phyloP scores from a whole-genome alignment of 2,329 filamentous ascomycete species.

The Aspergillus piperis region DNA sequence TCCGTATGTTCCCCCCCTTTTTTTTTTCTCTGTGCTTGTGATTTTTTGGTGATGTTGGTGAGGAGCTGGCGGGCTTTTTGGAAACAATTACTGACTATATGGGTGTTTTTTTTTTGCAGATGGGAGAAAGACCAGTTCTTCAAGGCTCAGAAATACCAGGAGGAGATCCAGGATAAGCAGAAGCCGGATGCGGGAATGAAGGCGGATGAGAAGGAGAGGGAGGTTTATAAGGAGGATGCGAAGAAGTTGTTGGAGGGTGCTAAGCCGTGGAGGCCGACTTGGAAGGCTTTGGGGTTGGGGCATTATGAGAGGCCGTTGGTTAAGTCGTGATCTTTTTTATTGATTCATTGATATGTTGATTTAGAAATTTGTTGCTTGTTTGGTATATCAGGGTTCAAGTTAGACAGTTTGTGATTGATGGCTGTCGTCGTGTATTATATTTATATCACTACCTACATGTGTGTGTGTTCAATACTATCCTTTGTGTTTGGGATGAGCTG shows the following conservation, averaged over 20 bases:
- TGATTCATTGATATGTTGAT: background rate
- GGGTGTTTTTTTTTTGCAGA: slow-evolving; percentile 31
- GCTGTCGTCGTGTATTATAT: too few species aligned
- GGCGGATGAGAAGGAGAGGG: slow-evolving; percentile 44
- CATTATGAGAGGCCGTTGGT: slow-evolving; percentile 35
- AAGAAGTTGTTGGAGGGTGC: slow-evolving; percentile 62
- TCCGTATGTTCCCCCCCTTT: slow-evolving; percentile 46
- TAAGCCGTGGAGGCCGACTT: slow-evolving; percentile 61
- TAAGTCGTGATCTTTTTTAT: background rate
- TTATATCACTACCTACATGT: too few species aligned
- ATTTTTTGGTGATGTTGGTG: too few species aligned
- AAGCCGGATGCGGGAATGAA: slow-evolving; percentile 39
- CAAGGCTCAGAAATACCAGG: slow-evolving; percentile 52
- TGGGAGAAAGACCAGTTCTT: slow-evolving; percentile 66
- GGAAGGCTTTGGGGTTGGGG: slow-evolving; percentile 46
- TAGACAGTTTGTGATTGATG: too few species aligned
- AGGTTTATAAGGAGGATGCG: slow-evolving; percentile 60
- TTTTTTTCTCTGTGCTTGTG: too few species aligned
- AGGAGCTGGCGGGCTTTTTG: too few species aligned
- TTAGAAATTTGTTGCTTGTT: background rate
- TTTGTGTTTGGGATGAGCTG: too few species aligned
- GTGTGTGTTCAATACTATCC: too few species aligned
- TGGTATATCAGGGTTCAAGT: background rate
- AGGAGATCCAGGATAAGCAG: slow-evolving; percentile 42
- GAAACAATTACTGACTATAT: background rate